These are phyloP conservation scores for Stentor roeselii DNA, from an alignment of 73 alveolate species.

Conservation along the genomic window DNA sequence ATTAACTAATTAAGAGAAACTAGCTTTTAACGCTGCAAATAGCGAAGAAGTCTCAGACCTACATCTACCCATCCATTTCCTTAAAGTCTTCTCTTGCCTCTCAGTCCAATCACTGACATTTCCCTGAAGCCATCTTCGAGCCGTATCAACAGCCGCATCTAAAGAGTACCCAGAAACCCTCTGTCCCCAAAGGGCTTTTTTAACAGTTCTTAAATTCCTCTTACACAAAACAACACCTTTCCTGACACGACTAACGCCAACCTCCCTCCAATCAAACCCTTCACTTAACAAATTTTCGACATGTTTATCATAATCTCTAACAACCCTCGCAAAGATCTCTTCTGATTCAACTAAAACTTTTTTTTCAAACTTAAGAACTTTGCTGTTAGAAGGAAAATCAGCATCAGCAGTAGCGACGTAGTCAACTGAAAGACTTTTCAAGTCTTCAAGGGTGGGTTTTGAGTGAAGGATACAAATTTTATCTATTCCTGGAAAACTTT, in stretches of 20 bases:
- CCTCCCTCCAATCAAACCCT: neutral
- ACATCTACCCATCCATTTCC: neutral
- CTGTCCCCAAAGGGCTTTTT: neutral
- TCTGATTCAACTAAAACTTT: neutral
- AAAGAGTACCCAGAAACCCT: neutral
- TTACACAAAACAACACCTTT: neutral
- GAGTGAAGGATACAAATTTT: neutral
- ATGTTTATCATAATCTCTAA: conserved; percentile 3
- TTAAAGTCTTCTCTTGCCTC: neutral
- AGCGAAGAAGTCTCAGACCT: neutral
- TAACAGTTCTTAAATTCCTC: neutral
- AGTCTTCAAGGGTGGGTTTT: neutral
- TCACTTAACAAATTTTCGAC: neutral
- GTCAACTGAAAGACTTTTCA: neutral
- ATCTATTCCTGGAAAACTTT: neutral
- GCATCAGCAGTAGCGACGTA: conserved; percentile 10
- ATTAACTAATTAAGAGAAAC: too few species aligned
- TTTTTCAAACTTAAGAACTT: neutral
- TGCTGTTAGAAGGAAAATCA: neutral
- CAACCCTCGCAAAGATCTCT: neutral
- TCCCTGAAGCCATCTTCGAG: neutral
- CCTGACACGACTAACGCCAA: neutral
- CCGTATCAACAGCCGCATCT: neutral
- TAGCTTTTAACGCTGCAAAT: neutral
- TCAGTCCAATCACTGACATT: conserved; percentile 6